phyloP scores from a whole-genome alignment of 441 rosid genomes.

The Iberis amara region DNA sequence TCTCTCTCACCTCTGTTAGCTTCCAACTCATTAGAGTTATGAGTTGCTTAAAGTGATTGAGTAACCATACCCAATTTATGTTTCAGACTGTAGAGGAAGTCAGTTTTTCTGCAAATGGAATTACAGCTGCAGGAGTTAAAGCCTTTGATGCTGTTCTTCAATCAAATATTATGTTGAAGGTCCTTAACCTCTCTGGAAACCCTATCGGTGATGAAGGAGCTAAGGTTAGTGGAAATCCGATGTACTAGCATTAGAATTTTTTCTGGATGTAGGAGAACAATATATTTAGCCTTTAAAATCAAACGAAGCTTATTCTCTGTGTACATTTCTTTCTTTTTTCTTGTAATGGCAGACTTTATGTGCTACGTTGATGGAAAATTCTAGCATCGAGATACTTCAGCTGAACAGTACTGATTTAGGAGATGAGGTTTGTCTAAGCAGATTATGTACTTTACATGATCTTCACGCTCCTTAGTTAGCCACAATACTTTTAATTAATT shows the following conservation, averaged over 20 bases:
- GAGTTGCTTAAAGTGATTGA: constrained; percentile 16
- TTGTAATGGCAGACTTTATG: constrained; percentile 53
- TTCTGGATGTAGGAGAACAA: background rate
- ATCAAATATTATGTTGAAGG: constrained; percentile 57
- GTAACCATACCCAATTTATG: constrained; percentile 17
- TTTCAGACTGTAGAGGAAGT: constrained; percentile 72
- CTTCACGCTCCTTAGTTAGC: constrained; percentile 7
- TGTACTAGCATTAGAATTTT: background rate
- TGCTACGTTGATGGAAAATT: constrained; percentile 58
- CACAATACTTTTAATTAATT: constrained; percentile 10
- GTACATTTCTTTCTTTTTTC: constrained; percentile 8
- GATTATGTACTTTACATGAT: constrained; percentile 16
- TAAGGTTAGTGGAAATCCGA: constrained; percentile 50
- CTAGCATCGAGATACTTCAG: constrained; percentile 71
- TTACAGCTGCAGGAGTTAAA: constrained; percentile 76
- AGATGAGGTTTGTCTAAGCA: constrained; percentile 65
- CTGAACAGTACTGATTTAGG: constrained; percentile 75
- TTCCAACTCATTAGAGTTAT: constrained; percentile 5
- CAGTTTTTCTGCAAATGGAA: constrained; percentile 90
- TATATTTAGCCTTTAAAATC: no score
- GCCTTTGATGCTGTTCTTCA: constrained; percentile 87
- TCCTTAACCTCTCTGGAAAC: constrained; percentile 81
- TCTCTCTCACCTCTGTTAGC: constrained; percentile 7
- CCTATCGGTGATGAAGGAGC: constrained; percentile 92
- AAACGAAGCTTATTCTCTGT: constrained; percentile 10